Base-by-base conservation (phyloP, 352 stramenopile genomes). In the Globisporangium heterothallicum region DNA sequence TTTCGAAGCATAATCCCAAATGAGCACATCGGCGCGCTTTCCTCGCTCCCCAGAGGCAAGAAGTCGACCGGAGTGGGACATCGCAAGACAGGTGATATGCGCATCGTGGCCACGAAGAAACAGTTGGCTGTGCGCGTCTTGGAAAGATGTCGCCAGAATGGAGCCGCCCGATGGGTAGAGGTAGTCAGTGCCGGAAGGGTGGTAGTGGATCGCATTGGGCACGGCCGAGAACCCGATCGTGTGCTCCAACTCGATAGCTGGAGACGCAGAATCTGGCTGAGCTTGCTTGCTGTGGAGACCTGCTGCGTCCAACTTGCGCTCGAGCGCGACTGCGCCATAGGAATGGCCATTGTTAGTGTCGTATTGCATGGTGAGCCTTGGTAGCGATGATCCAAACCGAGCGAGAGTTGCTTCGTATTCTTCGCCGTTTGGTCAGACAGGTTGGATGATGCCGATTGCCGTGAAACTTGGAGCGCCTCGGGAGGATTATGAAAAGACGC, bases 191-290 rank as follows among this genome's bases (percentile, higher is more conserved):
- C 73, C 83, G 0, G 63, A 78, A 12, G 91, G 89, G 25, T 96
- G 88, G 46, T 86, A 96, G 58, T 92, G 78, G 45, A 97, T 70
- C 0, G 81, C 75, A n/a, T 91, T 87, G 8, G 73, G 70, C 21
- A 95, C 65, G 4, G 81, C 70, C 4, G 78, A 92, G 57, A 94
- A 92, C 7, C 88, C 92, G 53, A 98, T 97, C n/a, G 84, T 92
- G 65, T 96, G 91, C 63, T 97, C 88, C 34, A 97, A 67, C 52
- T 97, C 91, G 30, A 97, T 88, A 14, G 43, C 47, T 3, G 62
- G 47, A 5, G 38, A 35, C 10, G 9, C 6, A 2, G 29, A 16
- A 12, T 46, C 21, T 47, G 43, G 50, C 21, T 58, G 45, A n/a
- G 29, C 27, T 18, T 32, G 45, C 25, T 29, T 58, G 21, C 18